Conservation (phyloP, 495 filamentous ascomycete genomes). For the Hypomontagnella submonticulosa region DNA sequence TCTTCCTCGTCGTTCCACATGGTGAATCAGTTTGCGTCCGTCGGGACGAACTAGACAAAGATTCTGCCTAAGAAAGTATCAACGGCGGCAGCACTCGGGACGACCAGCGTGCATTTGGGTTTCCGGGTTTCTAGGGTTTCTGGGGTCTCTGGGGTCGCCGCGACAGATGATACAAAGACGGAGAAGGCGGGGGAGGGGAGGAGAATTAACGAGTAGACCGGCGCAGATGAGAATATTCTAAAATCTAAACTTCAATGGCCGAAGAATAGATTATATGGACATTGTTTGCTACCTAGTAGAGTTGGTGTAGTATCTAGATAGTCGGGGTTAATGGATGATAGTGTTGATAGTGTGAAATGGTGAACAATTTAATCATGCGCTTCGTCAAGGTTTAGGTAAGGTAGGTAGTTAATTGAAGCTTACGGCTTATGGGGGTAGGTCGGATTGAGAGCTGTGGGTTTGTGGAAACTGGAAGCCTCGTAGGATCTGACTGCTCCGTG, state of each 20-base stretch:
- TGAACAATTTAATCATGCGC: neutral
- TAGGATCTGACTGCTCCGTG: slow-evolving; percentile 33
- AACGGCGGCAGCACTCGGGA: slow-evolving; percentile 2
- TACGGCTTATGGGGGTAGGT: slow-evolving; percentile 6
- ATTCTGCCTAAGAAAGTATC: slow-evolving; percentile 9
- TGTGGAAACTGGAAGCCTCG: slow-evolving; percentile 38
- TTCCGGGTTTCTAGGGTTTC: slow-evolving; percentile 3
- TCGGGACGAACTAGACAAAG: slow-evolving; percentile 30
- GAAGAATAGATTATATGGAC: slow-evolving; percentile 9
- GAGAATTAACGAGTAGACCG: neutral
- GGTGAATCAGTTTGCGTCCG: slow-evolving; percentile 36
- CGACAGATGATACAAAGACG: slow-evolving; percentile 9
- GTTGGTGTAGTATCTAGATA: neutral
- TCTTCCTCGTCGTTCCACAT: slow-evolving; percentile 92
- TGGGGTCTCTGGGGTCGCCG: slow-evolving; percentile 7
- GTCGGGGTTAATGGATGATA: too few relatives aligned
- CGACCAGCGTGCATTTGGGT: slow-evolving; percentile 16
- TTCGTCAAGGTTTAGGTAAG: neutral
- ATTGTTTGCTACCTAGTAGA: slow-evolving; percentile 2
- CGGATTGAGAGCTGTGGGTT: slow-evolving; percentile 14
- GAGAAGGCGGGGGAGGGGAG: slow-evolving; percentile 41
- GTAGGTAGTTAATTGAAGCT: neutral
- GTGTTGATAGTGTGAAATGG: too few relatives aligned
- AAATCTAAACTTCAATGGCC: slow-evolving; percentile 7
- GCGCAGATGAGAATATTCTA: slow-evolving; percentile 15